These are phyloP conservation scores for Syncephalastrum sp. DNA, from an alignment of 371 early-diverging fungal species.

Conservation along the genomic window DNA sequence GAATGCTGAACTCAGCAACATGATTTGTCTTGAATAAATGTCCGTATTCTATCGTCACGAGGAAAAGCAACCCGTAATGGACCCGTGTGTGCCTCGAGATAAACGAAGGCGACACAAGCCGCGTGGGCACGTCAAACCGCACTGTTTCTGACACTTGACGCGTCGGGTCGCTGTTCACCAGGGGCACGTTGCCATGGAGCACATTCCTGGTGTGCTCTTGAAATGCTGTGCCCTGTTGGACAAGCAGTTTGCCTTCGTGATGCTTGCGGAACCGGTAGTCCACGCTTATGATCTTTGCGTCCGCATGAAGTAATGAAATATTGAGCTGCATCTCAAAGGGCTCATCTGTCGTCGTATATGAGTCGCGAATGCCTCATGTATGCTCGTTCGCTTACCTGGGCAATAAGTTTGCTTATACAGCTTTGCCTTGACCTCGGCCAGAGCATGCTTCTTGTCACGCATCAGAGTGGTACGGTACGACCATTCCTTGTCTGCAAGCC, in stretches of 20 bases:
- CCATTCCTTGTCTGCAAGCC: conserved; percentile 35
- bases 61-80: conserved; percentile 39
- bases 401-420: conserved; percentile 42
- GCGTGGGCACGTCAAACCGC: conserved; percentile 41
- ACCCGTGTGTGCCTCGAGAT: conserved; percentile 45
- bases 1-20: conserved; percentile 35
- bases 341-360: conserved; percentile 24
- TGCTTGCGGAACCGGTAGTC: conserved; percentile 43
- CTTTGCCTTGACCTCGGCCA: conserved; percentile 34
- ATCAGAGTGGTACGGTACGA: conserved; percentile 29
- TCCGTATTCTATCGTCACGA: conserved; percentile 29
- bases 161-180: conserved; percentile 6
- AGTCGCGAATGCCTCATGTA: too few relatives aligned
- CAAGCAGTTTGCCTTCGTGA: conserved; percentile 48
- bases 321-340: conserved; percentile 43
- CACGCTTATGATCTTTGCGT: conserved; percentile 26
- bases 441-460: conserved; percentile 32
- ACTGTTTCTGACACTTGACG: conserved; percentile 8
- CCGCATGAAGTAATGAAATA: conserved; percentile 25
- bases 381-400: conserved; percentile 32
- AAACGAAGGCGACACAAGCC: conserved; percentile 47
- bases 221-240: conserved; percentile 47
- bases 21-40: conserved; percentile 36
- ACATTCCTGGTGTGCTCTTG: conserved; percentile 35
- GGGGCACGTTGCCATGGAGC: conserved; percentile 23